Evolutionary conservation across 768 basidiomycete species (phyloP).

Genomic region (Gymnopilus dilepis): DNA sequence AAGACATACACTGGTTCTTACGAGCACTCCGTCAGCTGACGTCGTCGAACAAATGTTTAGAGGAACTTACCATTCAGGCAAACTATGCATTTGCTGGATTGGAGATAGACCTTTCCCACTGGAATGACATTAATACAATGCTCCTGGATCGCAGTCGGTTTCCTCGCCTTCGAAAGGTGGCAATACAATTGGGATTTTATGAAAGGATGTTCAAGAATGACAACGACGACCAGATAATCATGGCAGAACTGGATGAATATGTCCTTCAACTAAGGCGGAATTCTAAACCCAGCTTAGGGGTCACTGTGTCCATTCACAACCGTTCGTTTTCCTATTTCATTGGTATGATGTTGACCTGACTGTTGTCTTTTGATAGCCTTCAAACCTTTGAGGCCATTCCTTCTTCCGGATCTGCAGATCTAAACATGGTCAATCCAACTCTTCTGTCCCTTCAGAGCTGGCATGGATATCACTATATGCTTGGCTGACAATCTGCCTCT

Average conservation of each 20-base stretch:
- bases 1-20: conserved; percentile 2
- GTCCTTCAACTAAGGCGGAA: not conserved
- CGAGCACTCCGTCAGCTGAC: conserved; percentile 6
- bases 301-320: too few relatives aligned
- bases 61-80: conserved; percentile 14
- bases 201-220: too few relatives aligned
- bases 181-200: not conserved
- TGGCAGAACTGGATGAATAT: not conserved
- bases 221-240: not conserved
- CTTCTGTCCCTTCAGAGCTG: too few relatives aligned
- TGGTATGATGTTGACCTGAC: too few relatives aligned
- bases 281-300: not conserved
- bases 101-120: not conserved
- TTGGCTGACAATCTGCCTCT: too few relatives aligned
- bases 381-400: not conserved
- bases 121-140: not conserved
- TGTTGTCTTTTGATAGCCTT: not conserved
- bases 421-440: too few relatives aligned
- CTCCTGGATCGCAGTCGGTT: conserved; percentile 2
- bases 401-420: too few relatives aligned
- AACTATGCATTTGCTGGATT: conserved; percentile 6
- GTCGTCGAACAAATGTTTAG: not conserved
- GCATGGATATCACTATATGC: too few relatives aligned
- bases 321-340: too few relatives aligned
- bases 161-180: not conserved